Evolutionary conservation across 768 basidiomycete genomes (phyloP), one percentile per base, ranked within the genome.

Genomic region (Suillus clintonianus): DNA sequence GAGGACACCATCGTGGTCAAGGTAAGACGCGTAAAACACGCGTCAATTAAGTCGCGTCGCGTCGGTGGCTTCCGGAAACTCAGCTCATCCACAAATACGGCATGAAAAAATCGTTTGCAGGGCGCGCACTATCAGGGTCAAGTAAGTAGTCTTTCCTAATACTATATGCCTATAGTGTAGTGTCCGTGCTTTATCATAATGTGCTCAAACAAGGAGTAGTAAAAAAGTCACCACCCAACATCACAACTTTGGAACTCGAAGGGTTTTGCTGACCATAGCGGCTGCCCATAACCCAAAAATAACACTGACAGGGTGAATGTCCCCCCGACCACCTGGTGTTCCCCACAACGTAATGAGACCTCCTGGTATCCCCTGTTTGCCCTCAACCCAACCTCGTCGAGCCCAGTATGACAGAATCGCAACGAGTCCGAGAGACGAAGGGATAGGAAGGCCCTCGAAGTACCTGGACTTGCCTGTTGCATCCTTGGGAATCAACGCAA

Each of bases 391-490:
- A 14, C 93, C 95, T 57, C 88, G 83, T 68, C 86, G 88, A 45
- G 87, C 85, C 92, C 93, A 97, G 70, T 86, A 91, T 36, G 89
- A 89, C 76, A 99, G 79, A 34, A 92, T 69, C 22, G 80, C 86
- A 62, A 97, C 95, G 61, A 99, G 83, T 13, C 72, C 84, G 53
- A 99, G 84, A 13, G 92, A 92, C 0, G 93, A 92, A 2, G 97
- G 97, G 65, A 99, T 99, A 30, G 97, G 97, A 24, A 99, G 86
- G 6, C 97, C 97, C 78, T 99, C 97, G 74, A 99, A 99, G 81
- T 96, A 99, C 71, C 89, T 89, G 17, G 92, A 83, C 75, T 98
- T 99, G 62, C 97, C 97, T 36, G 83, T 83, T 8, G 76, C 78
- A 72, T 95, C 92, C 76, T 95, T 96, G 2, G 97, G 97, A 30